phyloP scores from a whole-genome alignment of 352 stramenopile species.

The Globisporangium ultimum region DNA sequence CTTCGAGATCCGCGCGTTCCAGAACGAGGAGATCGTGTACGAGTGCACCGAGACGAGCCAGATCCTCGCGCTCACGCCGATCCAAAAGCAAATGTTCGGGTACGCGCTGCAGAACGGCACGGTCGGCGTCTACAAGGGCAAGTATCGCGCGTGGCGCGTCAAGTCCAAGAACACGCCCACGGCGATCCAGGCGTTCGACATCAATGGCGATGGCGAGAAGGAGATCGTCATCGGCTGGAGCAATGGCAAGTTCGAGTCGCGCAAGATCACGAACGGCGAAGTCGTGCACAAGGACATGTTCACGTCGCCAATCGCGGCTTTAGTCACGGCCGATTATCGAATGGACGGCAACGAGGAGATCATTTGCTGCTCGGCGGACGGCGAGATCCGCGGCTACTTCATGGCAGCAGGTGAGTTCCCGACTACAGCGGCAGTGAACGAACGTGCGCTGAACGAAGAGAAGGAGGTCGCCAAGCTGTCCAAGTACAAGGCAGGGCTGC shows the following conservation, averaged over 20 bases:
- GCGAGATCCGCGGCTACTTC: constrained; percentile 76
- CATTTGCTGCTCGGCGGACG: constrained; percentile 81
- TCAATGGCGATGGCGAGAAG: constrained; percentile 87
- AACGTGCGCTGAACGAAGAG: constrained; percentile 54
- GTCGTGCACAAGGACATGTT: constrained; percentile 85
- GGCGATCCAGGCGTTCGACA: constrained; percentile 85
- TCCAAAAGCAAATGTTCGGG: constrained; percentile 73
- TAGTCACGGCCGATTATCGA: constrained; percentile 85
- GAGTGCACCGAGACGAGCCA: constrained; percentile 87
- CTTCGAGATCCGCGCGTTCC: constrained; percentile 88
- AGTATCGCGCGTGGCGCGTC: constrained; percentile 86
- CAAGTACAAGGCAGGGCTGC: constrained; percentile 70
- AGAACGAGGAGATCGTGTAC: constrained; percentile 85
- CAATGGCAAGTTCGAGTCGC: constrained; percentile 86
- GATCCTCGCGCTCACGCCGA: constrained; percentile 66
- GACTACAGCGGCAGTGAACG: constrained; percentile 21
- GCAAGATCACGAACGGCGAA: constrained; percentile 72
- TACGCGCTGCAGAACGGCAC: constrained; percentile 91
- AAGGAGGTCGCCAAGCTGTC: constrained; percentile 81
- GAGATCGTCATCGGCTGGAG: constrained; percentile 90
- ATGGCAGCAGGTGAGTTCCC: constrained; percentile 43
- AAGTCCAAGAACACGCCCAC: constrained; percentile 89
- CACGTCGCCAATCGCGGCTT: constrained; percentile 46
- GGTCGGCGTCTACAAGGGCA: constrained; percentile 90
- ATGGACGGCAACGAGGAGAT: constrained; percentile 87